Evolutionary conservation across 176 grass and related monocot genomes (phyloP).

Genomic region (Secale cereale): DNA sequence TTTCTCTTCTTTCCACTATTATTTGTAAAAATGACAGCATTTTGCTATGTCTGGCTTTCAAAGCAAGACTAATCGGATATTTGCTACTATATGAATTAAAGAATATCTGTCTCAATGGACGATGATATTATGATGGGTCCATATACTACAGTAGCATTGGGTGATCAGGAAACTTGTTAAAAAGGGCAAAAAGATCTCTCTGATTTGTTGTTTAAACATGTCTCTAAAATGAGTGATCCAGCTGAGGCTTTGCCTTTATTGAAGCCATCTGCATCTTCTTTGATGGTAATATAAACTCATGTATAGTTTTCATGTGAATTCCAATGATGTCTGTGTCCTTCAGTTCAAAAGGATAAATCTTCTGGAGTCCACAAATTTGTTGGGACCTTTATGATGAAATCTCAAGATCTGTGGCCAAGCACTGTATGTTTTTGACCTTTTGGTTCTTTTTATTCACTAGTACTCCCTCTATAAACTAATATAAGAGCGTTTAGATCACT

Average conservation of each 20-base stretch:
- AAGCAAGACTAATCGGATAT: too few relatives aligned
- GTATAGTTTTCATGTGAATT: slow-evolving; percentile 20
- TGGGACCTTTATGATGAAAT: slow-evolving; percentile 81
- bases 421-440: slow-evolving; percentile 44
- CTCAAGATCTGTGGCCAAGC: slow-evolving; percentile 81
- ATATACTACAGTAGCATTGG: slow-evolving; percentile 61
- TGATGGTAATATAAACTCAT: slow-evolving; percentile 52
- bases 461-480: too few relatives aligned
- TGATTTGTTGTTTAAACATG: slow-evolving; percentile 93
- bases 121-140: slow-evolving; percentile 56
- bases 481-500: too few relatives aligned
- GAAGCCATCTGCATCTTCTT: slow-evolving; percentile 73
- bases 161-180: slow-evolving; percentile 75
- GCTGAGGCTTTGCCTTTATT: slow-evolving; percentile 78
- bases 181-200: slow-evolving; percentile 94
- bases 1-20: too few relatives aligned
- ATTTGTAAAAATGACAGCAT: too few relatives aligned
- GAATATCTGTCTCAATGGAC: too few relatives aligned
- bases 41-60: too few relatives aligned
- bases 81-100: too few relatives aligned
- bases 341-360: slow-evolving; percentile 83
- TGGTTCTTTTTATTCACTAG: neutral
- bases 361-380: slow-evolving; percentile 93
- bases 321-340: slow-evolving; percentile 27
- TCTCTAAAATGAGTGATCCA: slow-evolving; percentile 63